Evolutionary conservation across 2,329 filamentous ascomycete genomes (phyloP), one percentile per base, ranked within the genome.

Genomic region (Didymellaceae sp.): DNA sequence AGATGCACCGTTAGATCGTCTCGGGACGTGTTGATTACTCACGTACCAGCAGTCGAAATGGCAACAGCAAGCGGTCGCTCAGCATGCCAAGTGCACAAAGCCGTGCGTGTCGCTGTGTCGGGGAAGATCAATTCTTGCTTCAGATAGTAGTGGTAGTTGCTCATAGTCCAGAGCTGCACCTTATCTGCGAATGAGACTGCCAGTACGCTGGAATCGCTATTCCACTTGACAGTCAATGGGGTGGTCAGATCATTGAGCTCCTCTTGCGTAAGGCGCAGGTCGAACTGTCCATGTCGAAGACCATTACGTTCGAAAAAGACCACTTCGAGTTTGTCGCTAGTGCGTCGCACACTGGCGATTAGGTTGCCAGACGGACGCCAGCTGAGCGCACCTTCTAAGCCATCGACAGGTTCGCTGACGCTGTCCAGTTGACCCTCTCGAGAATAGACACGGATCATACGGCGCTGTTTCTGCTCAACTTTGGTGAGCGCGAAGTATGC

Each of bases 281-380:
- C 85, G 66, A 97, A 99, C 59, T 97, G 85, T 4, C 94, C 94
- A 73, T 99, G 94, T n/a, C 93, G 85, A 51, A 99, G 80, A n/a
- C 94, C 94, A 65, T 99, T 99, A 43, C 92, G 83, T 76, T 99
- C 94, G 62, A 99, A 99, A 74, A 99, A 99, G 3, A 96, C 86
- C 34, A 97, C 86, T 61, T 96, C 87, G 16, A 90, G 77, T n/a
- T 80, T 80, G 38, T 87, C 83, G 1, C 81, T 71, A n/a, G 85
- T 74, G 13, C 90, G 82, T 70, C 95, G 91, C 34, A 96, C 84
- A 28, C 89, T 84, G n/a, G 92, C 91, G 63, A 99, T 88, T 18
- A 97, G 78, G 67, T 97, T 97, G 0, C 94, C 94, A 11, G 86
- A 85, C 2, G 94, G 94, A 57, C 92, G 83, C 94, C 94, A 99